Conservation (phyloP, 1,284 basidiomycete species). For the Ceratobasidium sp. region DNA sequence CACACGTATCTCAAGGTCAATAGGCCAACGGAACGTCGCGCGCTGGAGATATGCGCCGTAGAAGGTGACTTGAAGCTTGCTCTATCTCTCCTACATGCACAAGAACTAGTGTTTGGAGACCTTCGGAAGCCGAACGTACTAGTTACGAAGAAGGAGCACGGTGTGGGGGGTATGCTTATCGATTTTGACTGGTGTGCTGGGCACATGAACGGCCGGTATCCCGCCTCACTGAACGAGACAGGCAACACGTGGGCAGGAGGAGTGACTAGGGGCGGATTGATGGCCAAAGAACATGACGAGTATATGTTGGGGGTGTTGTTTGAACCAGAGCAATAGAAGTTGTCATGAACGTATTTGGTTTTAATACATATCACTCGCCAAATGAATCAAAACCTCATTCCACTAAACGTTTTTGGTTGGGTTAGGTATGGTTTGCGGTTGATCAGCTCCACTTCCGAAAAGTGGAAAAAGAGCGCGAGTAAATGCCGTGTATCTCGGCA, state of each 20-base stretch:
- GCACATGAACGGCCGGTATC: neutral
- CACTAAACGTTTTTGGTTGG: too few species aligned
- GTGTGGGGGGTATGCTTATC: slow-evolving; percentile 1
- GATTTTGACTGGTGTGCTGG: slow-evolving; percentile 38
- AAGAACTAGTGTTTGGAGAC: slow-evolving; percentile 30
- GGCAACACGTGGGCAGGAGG: neutral
- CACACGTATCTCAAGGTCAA: neutral
- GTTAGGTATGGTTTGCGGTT: too few species aligned
- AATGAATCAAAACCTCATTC: too few species aligned
- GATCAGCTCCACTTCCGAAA: too few species aligned
- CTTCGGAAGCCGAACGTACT: slow-evolving; percentile 38
- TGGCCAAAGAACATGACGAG: neutral
- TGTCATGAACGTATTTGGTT: too few species aligned
- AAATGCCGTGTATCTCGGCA: too few species aligned
- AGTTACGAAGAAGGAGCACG: neutral
- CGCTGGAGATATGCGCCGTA: too few species aligned
- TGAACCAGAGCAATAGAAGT: neutral
- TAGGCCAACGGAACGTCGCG: too few species aligned
- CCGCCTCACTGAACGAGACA: neutral
- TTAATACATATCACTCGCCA: too few species aligned
- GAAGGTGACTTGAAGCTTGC: too few species aligned
- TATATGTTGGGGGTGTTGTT: neutral
- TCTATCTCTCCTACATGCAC: slow-evolving; percentile 10
- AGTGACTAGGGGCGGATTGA: neutral
- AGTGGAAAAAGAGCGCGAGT: too few species aligned